Evolutionary conservation across 2,329 filamentous ascomycete species (phyloP), one percentile per base, ranked within the genome.

Genomic region (Cryphonectria naterciae): DNA sequence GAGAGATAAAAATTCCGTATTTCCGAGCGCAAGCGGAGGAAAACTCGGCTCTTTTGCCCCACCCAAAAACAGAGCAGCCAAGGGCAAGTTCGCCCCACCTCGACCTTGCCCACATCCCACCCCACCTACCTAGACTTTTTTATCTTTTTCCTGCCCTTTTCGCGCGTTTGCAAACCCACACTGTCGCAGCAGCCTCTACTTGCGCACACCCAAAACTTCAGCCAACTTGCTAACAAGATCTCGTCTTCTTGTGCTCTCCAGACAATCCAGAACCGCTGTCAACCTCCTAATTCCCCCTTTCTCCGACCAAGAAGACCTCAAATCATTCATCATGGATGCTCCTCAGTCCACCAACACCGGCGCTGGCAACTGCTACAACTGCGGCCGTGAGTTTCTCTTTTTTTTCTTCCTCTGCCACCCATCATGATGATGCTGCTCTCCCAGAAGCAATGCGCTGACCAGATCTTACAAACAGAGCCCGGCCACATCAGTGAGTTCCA

Each of bases 281-380:
- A 25, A 64, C 25, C 37, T 39, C 60, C n/a, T 32, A 52, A 35
- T 22, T 19, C 67, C 6, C 46, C 32, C 32, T 4, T 4, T 32
- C 22, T 52, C 62, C 32, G 35, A 13, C 28, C 52, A 46, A 61
- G 17, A 19, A 39, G 19, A 28, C 35, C 15, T 11, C 43, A 39
- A 39, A 49, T 25, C 63, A 35, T 13, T 56, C 67, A 68, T 32
- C 46, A 68, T 68, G 67, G 67, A 68, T 22, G 67, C 43, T 4
- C 63, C 63, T 49, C 67, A 64, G 13, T 8, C 68, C 22, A 70
- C 56, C 64, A 58, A 39, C 52, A 52, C 46, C n/a, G 19, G 13
- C 58, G 58, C 67, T 46, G 61, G 61, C 58, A 49, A n/a, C 69
- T 93, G 91, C 88, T 94, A 93, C 85, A 94, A 93, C 88, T 94